Base-by-base conservation (phyloP, 2,329 filamentous ascomycete species). In the Diaporthe caulivora region DNA sequence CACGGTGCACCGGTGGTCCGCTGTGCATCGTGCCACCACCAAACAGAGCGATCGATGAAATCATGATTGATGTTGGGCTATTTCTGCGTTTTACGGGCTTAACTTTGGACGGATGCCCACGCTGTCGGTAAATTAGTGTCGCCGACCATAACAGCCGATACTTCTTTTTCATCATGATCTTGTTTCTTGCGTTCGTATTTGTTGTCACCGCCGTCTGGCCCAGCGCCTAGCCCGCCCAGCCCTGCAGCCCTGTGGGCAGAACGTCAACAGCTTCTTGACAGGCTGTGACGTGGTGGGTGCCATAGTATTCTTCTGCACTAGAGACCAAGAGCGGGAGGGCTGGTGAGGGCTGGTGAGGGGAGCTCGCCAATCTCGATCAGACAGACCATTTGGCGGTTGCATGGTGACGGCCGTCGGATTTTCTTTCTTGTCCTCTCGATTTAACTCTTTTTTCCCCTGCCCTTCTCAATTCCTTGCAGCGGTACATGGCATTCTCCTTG, bases 381-480 rank as follows among this genome's bases (percentile, higher is more conserved):
- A 65, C 58, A 64, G 42, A 64, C 62, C 62, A 65, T 65, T 65
- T 65, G 62, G 13, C n/a, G 62, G 62, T 37, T 65, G 62, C 62
- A 65, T 65, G 62, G 62, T 65, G 62, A 65, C 44, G 62, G 47
- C 62, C 62, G 62, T 37, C 62, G 34, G 34, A 11, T 34, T 37
- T 64, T 49, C 24, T 49, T 29, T 24, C n/a, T 49, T 34, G 34
- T 31, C 17, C 21, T 58, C 44, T 47, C 17, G 17, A 21, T 62
- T 26, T 34, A n/a, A 44, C 42, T 21, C 42, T 40, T 3, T 29
- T 40, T 26, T 26, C 40, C 1, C 5, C 18, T 26, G 24, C 1
- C 5, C 18, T 57, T 47, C 31, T n/a, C 24, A 40, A 10, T n/a
- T 64, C 24, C 31, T 37, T 8, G 44, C 29, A 8, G 21, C 21